Evolutionary conservation across 306 rosid genomes (phyloP).

Genomic region (Comarum palustre): DNA sequence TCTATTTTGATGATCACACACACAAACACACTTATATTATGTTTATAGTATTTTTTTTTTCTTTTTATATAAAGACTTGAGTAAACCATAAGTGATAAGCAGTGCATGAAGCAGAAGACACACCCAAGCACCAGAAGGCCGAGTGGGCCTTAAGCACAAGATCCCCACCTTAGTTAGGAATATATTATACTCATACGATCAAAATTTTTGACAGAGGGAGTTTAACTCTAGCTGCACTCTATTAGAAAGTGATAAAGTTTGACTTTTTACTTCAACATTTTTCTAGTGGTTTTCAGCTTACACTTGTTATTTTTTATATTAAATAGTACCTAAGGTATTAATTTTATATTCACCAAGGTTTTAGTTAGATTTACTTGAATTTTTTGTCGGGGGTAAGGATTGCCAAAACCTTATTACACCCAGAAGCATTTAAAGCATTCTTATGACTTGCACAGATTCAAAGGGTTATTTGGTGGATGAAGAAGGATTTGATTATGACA

Average conservation of each 20-base stretch:
- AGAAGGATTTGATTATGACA: conserved; percentile 93
- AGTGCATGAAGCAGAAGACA: not conserved
- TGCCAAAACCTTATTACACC: not conserved
- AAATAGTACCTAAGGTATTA: not conserved
- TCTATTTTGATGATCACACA: not conserved
- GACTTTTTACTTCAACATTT: not conserved
- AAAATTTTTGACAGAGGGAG: not conserved
- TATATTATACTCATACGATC: not conserved
- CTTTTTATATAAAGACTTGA: not conserved
- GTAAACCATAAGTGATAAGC: not conserved
- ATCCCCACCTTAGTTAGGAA: not conserved
- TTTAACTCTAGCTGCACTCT: not conserved
- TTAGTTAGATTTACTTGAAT: not conserved
- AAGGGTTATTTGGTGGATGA: conserved; percentile 95
- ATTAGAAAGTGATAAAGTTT: not conserved
- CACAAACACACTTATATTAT: not conserved
- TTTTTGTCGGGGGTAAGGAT: not conserved
- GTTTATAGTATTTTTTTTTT: too few species aligned
- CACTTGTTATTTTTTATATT: not conserved
- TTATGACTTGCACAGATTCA: conserved; percentile 59
- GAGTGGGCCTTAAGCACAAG: not conserved
- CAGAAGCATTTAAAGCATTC: conserved; percentile 4
- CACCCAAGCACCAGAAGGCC: not conserved
- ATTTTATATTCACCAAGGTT: conserved; percentile 8
- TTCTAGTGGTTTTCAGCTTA: not conserved